phyloP scores from a whole-genome alignment of 2,329 filamentous ascomycete genomes.

The Aspergillus puulaauensis region DNA sequence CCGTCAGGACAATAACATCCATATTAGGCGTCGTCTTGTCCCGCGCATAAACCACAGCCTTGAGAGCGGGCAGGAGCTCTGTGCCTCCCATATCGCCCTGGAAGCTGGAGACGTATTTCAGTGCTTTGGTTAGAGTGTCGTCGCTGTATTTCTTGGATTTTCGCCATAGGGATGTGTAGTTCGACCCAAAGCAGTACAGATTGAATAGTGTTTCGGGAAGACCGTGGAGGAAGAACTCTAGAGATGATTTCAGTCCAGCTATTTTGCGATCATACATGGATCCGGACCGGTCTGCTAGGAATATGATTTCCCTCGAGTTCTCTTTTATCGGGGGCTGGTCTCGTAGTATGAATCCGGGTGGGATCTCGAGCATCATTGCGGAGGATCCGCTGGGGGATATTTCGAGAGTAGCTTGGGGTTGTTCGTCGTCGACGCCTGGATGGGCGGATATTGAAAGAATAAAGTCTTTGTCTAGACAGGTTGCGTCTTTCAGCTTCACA shows the following conservation, averaged over 20 bases:
- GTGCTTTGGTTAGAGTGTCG: constrained; percentile 46
- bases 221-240: constrained; percentile 66
- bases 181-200: constrained; percentile 65
- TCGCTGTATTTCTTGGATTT: constrained; percentile 50
- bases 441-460: neutral
- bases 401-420: neutral
- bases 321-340: neutral
- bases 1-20: constrained; percentile 56
- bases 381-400: neutral
- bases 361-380: constrained; percentile 12
- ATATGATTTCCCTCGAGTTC: constrained; percentile 17
- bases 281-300: constrained; percentile 20
- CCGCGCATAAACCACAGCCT: constrained; percentile 19
- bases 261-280: constrained; percentile 45
- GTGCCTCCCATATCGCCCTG: constrained; percentile 54
- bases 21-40: constrained; percentile 39
- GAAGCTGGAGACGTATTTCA: constrained; percentile 45
- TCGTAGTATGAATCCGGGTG: constrained; percentile 12
- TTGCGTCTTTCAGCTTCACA: neutral
- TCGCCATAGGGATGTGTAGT: constrained; percentile 48
- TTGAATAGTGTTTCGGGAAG: constrained; percentile 68
- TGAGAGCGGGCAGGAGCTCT: constrained; percentile 49
- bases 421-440: neutral
- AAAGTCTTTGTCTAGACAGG: neutral
- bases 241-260: constrained; percentile 52